Evolutionary conservation across 441 rosid species (phyloP).

Genomic region (Adansonia madagascariensis): DNA sequence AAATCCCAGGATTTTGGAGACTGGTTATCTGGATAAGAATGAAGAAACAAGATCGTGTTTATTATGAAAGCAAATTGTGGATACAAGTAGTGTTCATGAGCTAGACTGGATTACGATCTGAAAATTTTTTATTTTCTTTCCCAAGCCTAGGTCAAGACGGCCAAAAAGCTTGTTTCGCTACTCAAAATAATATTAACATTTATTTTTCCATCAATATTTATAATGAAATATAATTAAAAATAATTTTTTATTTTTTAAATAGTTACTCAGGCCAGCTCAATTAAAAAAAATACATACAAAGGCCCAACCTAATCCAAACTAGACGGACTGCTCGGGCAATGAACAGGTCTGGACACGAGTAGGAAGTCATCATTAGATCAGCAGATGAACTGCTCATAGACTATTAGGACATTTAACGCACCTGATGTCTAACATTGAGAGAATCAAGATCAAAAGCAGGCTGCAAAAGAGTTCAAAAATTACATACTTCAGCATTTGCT

Average conservation of each 20-base stretch:
- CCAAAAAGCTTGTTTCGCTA: no score
- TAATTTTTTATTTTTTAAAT: no score
- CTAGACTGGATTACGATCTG: no score
- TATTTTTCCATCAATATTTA: no score
- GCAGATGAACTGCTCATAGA: conserved; percentile 17
- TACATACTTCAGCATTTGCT: conserved; percentile 14
- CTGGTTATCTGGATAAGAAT: conserved; percentile 56
- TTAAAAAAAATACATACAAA: no score
- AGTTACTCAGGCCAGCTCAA: no score
- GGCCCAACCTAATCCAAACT: no score
- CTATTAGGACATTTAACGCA: conserved; percentile 34
- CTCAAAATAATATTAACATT: no score
- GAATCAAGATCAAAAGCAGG: conserved; percentile 70
- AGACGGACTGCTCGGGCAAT: no score
- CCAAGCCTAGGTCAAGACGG: no score
- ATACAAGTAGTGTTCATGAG: not conserved
- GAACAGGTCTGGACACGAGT: not conserved
- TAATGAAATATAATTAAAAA: no score
- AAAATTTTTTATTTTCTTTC: no score
- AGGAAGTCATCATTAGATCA: conserved; percentile 8
- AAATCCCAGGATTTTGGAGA: conserved; percentile 81
- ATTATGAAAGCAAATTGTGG: conserved; percentile 10
- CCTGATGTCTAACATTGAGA: conserved; percentile 64
- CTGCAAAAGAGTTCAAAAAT: conserved; percentile 47
- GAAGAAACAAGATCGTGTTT: conserved; percentile 18